Evolutionary conservation across 2,329 filamentous ascomycete genomes (phyloP).

Genomic region (Fusarium torulosum): DNA sequence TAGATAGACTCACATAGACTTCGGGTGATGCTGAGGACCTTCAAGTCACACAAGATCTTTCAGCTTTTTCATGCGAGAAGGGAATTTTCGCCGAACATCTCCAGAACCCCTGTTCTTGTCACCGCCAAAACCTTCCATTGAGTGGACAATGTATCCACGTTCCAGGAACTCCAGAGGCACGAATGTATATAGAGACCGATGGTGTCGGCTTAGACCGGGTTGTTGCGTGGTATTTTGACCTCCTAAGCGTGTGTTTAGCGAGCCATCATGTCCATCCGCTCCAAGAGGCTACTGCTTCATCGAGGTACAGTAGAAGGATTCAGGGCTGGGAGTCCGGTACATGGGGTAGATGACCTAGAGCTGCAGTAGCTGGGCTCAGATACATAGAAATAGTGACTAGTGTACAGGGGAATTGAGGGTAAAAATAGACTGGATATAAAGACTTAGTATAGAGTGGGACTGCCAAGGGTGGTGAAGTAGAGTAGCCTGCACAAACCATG

Average conservation of each 20-base stretch:
- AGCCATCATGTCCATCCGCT: conserved; percentile 70
- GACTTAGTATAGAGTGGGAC: background rate
- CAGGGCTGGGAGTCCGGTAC: background rate
- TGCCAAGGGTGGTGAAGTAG: no score
- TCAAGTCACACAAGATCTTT: conserved; percentile 75
- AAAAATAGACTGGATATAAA: background rate
- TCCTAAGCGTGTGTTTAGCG: conserved; percentile 70
- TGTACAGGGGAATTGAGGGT: background rate
- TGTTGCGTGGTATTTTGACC: conserved; percentile 73
- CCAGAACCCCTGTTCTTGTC: background rate
- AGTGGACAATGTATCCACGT: conserved; percentile 91
- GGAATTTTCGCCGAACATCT: conserved; percentile 80
- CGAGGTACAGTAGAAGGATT: conserved; percentile 6
- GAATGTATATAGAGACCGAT: conserved; percentile 83
- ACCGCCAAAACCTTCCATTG: background rate
- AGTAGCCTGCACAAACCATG: background rate
- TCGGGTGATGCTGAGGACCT: conserved; percentile 57
- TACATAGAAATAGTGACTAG: background rate
- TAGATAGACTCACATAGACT: conserved; percentile 55
- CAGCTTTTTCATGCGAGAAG: conserved; percentile 91
- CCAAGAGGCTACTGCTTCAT: conserved; percentile 68
- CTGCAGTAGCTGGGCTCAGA: background rate
- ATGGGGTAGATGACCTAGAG: background rate
- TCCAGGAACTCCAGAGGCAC: conserved; percentile 78
- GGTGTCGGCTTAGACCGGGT: conserved; percentile 92